phyloP scores from a whole-genome alignment of 129 eudicot species.

The Heracleum sosnowskyi region DNA sequence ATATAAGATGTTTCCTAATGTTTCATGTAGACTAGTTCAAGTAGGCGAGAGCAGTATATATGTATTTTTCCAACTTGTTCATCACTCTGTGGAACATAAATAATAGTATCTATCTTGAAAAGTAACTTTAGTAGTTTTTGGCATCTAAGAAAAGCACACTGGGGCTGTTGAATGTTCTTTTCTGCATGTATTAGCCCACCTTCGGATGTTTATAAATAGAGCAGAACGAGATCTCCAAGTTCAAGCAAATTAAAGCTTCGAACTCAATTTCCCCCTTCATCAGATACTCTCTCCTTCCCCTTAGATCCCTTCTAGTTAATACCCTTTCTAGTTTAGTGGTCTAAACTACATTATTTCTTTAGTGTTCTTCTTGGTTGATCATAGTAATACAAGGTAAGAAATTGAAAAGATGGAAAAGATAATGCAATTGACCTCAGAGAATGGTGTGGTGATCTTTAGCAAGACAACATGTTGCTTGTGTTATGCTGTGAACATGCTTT shows the following conservation, averaged over 20 bases:
- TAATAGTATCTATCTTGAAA: constrained; percentile 7
- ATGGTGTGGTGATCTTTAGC: constrained; percentile 55
- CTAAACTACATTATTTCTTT: too few relatives aligned
- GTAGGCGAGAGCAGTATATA: constrained; percentile 13
- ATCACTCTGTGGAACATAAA: constrained; percentile 27
- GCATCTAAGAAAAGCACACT: constrained; percentile 45
- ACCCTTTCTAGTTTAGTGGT: not conserved
- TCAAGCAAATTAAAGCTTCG: constrained; percentile 28
- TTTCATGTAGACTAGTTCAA: constrained; percentile 12
- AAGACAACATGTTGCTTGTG: constrained; percentile 72
- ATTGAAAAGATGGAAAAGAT: constrained; percentile 47
- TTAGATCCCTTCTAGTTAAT: not conserved
- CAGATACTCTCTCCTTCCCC: constrained; percentile 2
- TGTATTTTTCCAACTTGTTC: constrained; percentile 34
- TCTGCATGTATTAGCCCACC: constrained; percentile 21
- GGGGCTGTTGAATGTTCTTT: constrained; percentile 40
- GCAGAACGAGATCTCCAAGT: constrained; percentile 24
- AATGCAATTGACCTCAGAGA: constrained; percentile 44
- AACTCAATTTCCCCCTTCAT: not conserved
- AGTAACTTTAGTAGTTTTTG: constrained; percentile 39
- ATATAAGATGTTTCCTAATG: constrained; percentile 12
- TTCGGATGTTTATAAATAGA: constrained; percentile 52
- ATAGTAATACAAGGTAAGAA: constrained; percentile 16
- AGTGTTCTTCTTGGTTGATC: not conserved
- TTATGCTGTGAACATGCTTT: constrained; percentile 59